phyloP scores from a whole-genome alignment of 2,329 filamentous ascomycete species.

The Kalmusia sp. region DNA sequence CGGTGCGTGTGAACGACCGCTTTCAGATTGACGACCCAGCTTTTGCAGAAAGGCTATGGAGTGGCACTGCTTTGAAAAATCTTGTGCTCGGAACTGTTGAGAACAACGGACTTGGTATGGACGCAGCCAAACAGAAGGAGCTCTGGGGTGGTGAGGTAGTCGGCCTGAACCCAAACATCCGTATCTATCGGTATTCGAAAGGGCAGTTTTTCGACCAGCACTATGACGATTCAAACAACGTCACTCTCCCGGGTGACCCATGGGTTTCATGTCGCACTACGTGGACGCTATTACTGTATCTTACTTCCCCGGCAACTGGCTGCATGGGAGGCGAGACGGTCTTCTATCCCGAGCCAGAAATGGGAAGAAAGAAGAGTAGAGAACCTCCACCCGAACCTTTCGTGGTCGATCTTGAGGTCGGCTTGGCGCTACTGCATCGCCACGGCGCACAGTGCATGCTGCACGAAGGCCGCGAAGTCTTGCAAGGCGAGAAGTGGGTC shows the following conservation, averaged over 20 bases:
- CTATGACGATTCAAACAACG: constrained; percentile 85
- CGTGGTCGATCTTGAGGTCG: constrained; percentile 77
- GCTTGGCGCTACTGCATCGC: constrained; percentile 84
- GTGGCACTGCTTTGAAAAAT: constrained; percentile 74
- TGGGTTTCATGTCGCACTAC: constrained; percentile 72
- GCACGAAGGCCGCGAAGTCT: constrained; percentile 84
- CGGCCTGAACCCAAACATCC: constrained; percentile 87
- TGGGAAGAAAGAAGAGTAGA: constrained; percentile 51
- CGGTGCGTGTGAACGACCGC: constrained; percentile 86
- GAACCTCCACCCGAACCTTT: constrained; percentile 65
- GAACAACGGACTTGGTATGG: constrained; percentile 36
- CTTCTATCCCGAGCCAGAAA: constrained; percentile 75
- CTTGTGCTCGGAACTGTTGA: constrained; percentile 53
- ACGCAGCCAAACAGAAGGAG: constrained; percentile 40
- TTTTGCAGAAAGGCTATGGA: constrained; percentile 81
- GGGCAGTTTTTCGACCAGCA: constrained; percentile 94
- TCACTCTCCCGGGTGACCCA: constrained; percentile 60
- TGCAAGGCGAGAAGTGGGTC: constrained; percentile 87
- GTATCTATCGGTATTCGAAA: constrained; percentile 84
- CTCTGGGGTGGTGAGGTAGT: constrained; percentile 81
- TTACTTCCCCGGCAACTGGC: constrained; percentile 76
- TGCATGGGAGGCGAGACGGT: constrained; percentile 89
- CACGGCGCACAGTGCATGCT: constrained; percentile 90
- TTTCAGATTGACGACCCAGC: constrained; percentile 79
- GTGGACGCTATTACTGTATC: constrained; percentile 89